Evolutionary conservation across 2,329 filamentous ascomycete species (phyloP), one percentile per base, ranked within the genome.

Genomic region (Tolypocladium tundrense): DNA sequence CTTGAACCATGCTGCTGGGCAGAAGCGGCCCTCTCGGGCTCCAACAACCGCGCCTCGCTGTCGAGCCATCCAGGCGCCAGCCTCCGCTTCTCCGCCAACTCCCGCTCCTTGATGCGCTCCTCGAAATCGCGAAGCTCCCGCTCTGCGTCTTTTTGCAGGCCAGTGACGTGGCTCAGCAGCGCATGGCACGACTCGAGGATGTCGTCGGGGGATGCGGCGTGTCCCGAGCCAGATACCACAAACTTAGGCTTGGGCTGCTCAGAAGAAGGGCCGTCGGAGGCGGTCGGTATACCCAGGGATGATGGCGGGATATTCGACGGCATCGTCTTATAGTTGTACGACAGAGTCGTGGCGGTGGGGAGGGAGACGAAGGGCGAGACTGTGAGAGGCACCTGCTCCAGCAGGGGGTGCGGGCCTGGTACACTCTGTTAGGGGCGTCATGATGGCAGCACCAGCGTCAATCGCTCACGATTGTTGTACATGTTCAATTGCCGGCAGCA

Each of bases 321-420:
- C 69, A 97, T 87, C 13, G 86, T 82, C 70, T 92, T 93, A 81
- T 97, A 97, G 65, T 91, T 96, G 77, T 97, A 97, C 31, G 94
- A 93, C 9, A 99, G 84, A 0, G 92, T 96, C 24, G 92, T 89
- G 33, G 93, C 88, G 37, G 90, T 88, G 13, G 94, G 94, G 39
- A 99, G 87, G 60, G 88, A 88, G 66, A 97, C 85, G 77, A 97
- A 97, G 33, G 94, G 94, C 3, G 93, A 97, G 51, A 97, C 91
- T 54, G 91, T 95, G 57, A 99, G 78, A 37, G 94, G 91, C 45
- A 97, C 86, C 75, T 99, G 94, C 64, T 92, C 89, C 53, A 99
- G 85, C 63, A 97, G 84, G 19, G 88, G 90, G 75, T 97, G 91
- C 19, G 91, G 86, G 63, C 83, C 88, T 91, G 61, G 42, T 10